Conservation (phyloP, 306 rosid genomes). For the Potentilla sterilis region DNA sequence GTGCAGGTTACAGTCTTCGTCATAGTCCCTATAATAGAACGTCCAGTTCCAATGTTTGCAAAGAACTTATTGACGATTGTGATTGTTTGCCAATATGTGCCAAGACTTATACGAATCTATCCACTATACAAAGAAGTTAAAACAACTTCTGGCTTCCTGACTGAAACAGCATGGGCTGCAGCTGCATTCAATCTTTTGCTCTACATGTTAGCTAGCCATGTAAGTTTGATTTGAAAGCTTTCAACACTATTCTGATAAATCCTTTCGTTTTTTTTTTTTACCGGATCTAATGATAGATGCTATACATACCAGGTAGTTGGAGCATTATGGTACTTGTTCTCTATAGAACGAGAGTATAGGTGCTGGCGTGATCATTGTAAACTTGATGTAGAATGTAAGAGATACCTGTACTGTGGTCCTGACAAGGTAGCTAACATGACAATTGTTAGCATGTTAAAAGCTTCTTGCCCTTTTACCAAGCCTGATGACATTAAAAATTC, state of each 20-base stretch:
- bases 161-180: conserved; percentile 90
- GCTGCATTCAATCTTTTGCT: conserved; percentile 84
- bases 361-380: conserved; percentile 50
- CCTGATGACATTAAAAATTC: conserved; percentile 28
- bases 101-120: conserved; percentile 59
- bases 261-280: neutral
- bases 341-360: conserved; percentile 51
- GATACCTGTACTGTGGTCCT: conserved; percentile 30
- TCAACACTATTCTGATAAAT: neutral
- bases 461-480: conserved; percentile 37
- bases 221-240: conserved; percentile 34
- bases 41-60: conserved; percentile 26
- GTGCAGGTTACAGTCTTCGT: conserved; percentile 53
- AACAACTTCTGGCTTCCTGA: conserved; percentile 67
- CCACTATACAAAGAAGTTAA: conserved; percentile 72
- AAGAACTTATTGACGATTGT: conserved; percentile 51
- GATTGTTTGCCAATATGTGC: conserved; percentile 54
- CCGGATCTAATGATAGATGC: conserved; percentile 12
- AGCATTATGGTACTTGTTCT: conserved; percentile 82
- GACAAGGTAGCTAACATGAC: rapidly evolving
- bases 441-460: neutral
- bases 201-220: conserved; percentile 88
- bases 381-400: no score
- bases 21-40: conserved; percentile 17
- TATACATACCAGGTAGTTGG: conserved; percentile 59